These are phyloP conservation scores for Colletotrichum paranaense DNA, from an alignment of 2,329 filamentous ascomycete species.

Conservation along the genomic window DNA sequence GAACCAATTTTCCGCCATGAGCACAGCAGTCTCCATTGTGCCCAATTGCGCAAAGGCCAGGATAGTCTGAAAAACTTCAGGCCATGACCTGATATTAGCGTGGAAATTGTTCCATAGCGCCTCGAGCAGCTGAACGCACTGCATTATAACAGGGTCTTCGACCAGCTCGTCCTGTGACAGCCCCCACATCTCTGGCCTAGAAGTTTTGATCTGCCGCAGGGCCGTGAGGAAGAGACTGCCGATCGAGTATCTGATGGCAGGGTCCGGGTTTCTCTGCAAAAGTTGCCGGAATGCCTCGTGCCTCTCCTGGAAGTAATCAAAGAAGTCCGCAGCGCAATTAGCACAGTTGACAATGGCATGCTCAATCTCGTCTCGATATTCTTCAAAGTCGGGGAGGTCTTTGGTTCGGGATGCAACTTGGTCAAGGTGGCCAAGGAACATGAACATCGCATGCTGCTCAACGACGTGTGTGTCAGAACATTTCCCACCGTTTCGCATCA, in stretches of 20 bases:
- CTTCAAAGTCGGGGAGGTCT: constrained; percentile 72
- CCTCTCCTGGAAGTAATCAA: constrained; percentile 70
- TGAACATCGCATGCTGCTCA: constrained; percentile 62
- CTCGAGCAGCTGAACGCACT: constrained; percentile 53
- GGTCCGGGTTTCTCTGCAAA: constrained; percentile 70
- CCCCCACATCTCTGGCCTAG: constrained; percentile 60
- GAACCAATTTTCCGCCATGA: constrained; percentile 73
- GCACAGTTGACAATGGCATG: constrained; percentile 61
- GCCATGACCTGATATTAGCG: constrained; percentile 73
- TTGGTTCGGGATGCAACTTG: constrained; percentile 80
- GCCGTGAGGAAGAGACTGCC: constrained; percentile 63
- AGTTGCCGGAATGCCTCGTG: constrained; percentile 72
- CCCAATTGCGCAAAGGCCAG: constrained; percentile 74
- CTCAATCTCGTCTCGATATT: constrained; percentile 61
- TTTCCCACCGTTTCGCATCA: constrained; percentile 56
- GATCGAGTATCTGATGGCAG: constrained; percentile 63
- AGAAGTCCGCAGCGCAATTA: constrained; percentile 67
- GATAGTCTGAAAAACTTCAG: constrained; percentile 80
- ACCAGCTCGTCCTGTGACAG: constrained; percentile 42
- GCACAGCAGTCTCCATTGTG: constrained; percentile 63
- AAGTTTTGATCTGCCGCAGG: constrained; percentile 62
- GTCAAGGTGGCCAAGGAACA: constrained; percentile 75
- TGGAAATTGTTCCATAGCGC: constrained; percentile 74
- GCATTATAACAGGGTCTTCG: constrained; percentile 22
- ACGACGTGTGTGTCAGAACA: constrained; percentile 53